phyloP scores from a whole-genome alignment of 148 eudicot genomes.

The Cornus suecica region DNA sequence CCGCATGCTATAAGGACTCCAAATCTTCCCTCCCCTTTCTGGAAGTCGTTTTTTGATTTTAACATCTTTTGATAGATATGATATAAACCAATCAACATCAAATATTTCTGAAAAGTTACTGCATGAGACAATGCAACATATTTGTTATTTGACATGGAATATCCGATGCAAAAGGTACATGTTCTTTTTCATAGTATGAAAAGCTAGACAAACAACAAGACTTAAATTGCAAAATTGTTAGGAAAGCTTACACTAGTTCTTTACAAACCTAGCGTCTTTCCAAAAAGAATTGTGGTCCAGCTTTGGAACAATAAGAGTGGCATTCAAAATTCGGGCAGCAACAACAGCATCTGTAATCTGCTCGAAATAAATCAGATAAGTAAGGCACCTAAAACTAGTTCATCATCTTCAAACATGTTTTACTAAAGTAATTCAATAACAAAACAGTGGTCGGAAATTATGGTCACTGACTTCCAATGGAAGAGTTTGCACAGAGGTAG shows the following conservation, averaged over 20 bases:
- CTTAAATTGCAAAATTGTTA: neutral
- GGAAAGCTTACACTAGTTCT: constrained; percentile 2
- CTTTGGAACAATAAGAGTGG: constrained; percentile 88
- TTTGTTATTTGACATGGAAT: constrained; percentile 2
- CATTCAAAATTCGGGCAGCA: constrained; percentile 96
- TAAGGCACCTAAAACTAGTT: neutral
- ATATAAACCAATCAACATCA: constrained; percentile 81
- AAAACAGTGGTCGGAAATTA: neutral
- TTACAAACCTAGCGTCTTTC: constrained; percentile 86
- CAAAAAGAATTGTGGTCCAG: constrained; percentile 92
- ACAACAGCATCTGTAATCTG: constrained; percentile 98
- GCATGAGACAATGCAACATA: constrained; percentile 32
- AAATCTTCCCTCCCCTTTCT: constrained; percentile 42
- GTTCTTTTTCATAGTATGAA: neutral
- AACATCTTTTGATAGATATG: constrained; percentile 66
- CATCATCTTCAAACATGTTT: neutral
- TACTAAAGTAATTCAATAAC: neutral
- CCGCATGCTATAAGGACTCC: constrained; percentile 70
- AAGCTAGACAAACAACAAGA: neutral
- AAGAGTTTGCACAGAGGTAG: neutral
- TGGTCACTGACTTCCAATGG: neutral
- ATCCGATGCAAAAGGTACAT: neutral
- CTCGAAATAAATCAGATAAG: constrained; percentile 12
- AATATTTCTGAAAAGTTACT: constrained; percentile 92
- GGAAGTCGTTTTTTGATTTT: constrained; percentile 80